A percentile compares a stretch with the other conserved stretches of the same genome.
Conservation (phyloP, 257 asterid genomes). For the Anisodus tanguticus region DNA sequence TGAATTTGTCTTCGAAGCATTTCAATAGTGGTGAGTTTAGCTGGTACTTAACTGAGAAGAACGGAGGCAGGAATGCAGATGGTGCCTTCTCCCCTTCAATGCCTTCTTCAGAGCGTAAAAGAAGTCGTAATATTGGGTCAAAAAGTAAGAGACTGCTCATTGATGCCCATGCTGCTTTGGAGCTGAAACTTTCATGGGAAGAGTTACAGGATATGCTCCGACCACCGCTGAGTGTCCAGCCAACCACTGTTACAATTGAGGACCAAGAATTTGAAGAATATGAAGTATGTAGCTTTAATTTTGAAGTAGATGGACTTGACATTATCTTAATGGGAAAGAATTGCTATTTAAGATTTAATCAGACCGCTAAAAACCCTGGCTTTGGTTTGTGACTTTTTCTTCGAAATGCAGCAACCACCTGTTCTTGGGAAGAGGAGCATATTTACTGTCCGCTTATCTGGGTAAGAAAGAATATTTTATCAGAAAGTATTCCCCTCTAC, state of each 20-base stretch:
- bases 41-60: conserved; percentile 51
- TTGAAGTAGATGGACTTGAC: conserved; percentile 12
- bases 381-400: conserved; percentile 35
- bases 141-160: conserved; percentile 84
- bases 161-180: conserved; percentile 77
- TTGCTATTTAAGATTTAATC: not conserved
- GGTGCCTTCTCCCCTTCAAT: conserved; percentile 48
- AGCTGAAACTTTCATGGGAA: conserved; percentile 90
- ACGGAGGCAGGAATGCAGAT: conserved; percentile 51
- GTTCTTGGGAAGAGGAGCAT: conserved; percentile 83
- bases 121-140: conserved; percentile 79
- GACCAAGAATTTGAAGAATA: conserved; percentile 89
- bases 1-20: conserved; percentile 54
- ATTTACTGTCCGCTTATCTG: conserved; percentile 68
- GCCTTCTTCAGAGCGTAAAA: conserved; percentile 69
- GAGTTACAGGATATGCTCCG: conserved; percentile 93
- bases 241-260: conserved; percentile 67
- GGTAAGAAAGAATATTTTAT: conserved; percentile 60
- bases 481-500: conserved; percentile 23
- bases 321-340: not conserved
- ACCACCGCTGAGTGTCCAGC: conserved; percentile 66
- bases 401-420: conserved; percentile 77
- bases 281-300: conserved; percentile 57
- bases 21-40: conserved; percentile 47
- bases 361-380: conserved; percentile 29